phyloP scores from a whole-genome alignment of 208 protist species.

The Naegleria lovaniensis region DNA sequence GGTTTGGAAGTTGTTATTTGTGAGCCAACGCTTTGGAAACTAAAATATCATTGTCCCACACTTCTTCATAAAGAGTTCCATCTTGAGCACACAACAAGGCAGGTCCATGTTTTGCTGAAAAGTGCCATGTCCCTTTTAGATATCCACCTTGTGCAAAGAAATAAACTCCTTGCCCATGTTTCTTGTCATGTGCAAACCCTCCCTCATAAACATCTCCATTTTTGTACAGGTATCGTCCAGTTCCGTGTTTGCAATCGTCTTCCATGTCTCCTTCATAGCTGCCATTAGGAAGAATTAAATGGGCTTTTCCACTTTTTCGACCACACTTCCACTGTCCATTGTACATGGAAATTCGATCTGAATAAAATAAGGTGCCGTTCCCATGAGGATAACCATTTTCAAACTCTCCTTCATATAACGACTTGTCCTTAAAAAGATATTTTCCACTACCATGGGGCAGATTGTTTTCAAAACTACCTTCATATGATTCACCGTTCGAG shows the following conservation, averaged over 20 bases:
- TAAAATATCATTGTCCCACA: neutral
- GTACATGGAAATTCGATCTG: neutral
- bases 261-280: conserved; percentile 60
- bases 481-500: conserved; percentile 57
- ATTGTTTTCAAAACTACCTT: conserved; percentile 66
- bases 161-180: neutral
- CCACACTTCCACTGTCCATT: neutral
- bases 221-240: conserved; percentile 58
- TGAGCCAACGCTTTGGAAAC: neutral
- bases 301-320: neutral
- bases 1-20: too few relatives aligned
- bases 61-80: neutral
- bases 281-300: conserved; percentile 16
- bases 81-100: neutral
- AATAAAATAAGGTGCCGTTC: conserved; percentile 65
- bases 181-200: conserved; percentile 45
- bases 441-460: conserved; percentile 62
- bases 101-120: neutral
- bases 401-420: conserved; percentile 46
- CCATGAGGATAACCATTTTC: conserved; percentile 41
- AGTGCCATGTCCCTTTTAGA: neutral
- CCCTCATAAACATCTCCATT: conserved; percentile 73
- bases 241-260: conserved; percentile 60
- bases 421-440: conserved; percentile 51
- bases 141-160: neutral